A percentile compares a stretch with the other conserved stretches of the same genome.
phyloP scores from a whole-genome alignment of 2,329 filamentous ascomycete genomes.

The Trichoderma arundinaceum region DNA sequence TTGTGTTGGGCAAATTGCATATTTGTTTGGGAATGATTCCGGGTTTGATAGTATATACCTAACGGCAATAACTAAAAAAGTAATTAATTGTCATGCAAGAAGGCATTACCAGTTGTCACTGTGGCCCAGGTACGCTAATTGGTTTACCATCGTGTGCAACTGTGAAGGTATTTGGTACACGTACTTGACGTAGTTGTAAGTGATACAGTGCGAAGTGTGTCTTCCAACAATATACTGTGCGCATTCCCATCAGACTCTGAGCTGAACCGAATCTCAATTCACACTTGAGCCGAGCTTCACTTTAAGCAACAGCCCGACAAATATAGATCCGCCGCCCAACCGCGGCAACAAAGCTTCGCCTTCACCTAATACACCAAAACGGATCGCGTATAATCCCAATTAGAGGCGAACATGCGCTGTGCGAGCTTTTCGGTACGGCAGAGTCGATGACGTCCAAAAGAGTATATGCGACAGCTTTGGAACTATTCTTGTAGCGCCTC shows the following conservation, averaged over 20 bases:
- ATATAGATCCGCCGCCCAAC: neutral
- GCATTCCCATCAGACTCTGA: neutral
- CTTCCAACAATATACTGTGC: neutral
- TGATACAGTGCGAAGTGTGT: neutral
- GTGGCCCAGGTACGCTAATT: no score
- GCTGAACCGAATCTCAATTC: slow-evolving; percentile 12
- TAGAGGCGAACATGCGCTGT: slow-evolving; percentile 41
- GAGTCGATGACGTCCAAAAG: slow-evolving; percentile 42
- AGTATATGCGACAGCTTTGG: slow-evolving; percentile 39
- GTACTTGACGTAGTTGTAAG: no score
- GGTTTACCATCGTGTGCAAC: no score
- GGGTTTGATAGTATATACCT: neutral
- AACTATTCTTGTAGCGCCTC: slow-evolving; percentile 30
- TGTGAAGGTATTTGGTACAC: no score
- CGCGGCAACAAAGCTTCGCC: neutral
- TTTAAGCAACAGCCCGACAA: slow-evolving; percentile 2
- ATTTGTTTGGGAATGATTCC: neutral
- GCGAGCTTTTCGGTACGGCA: slow-evolving; percentile 34
- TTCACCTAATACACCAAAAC: neutral
- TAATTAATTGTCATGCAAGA: neutral
- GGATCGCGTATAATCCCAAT: neutral
- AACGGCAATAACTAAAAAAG: neutral
- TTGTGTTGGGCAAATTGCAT: slow-evolving; percentile 11
- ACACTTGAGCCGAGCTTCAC: slow-evolving; percentile 8
- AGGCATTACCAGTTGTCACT: neutral